Evolutionary conservation across 202 grass and related monocot species (phyloP).

Genomic region (Setaria viridis): DNA sequence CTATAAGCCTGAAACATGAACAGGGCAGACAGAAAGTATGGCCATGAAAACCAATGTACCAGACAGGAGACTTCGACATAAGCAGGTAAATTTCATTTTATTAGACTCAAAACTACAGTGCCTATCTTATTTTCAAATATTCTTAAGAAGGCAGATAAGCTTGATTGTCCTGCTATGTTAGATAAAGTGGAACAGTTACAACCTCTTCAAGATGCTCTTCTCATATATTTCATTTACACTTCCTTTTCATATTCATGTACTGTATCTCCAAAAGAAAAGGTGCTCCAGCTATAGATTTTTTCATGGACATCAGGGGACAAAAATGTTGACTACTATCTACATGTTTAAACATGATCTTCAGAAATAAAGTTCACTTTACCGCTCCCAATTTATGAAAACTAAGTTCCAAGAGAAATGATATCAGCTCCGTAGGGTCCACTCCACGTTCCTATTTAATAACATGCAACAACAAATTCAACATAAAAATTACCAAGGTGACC

Average conservation of each 20-base stretch:
- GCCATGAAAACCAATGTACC: neutral
- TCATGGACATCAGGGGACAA: neutral
- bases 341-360: constrained; percentile 29
- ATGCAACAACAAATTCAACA: constrained; percentile 37
- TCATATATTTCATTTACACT: constrained; percentile 10
- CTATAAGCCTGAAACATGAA: constrained; percentile 82
- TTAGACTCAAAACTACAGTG: neutral
- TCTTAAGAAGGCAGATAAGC: constrained; percentile 16
- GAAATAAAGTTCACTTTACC: constrained; percentile 55
- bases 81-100: constrained; percentile 12
- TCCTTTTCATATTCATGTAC: constrained; percentile 33
- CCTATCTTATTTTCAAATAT: constrained; percentile 31
- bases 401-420: constrained; percentile 97
- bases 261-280: neutral
- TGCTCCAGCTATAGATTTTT: neutral
- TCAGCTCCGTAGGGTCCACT: constrained; percentile 85
- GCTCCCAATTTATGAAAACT: constrained; percentile 84
- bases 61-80: constrained; percentile 13
- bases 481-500: constrained; percentile 29
- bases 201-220: neutral
- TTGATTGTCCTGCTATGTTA: constrained; percentile 7
- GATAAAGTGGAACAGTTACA: constrained; percentile 23
- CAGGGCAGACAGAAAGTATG: neutral
- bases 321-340: neutral
- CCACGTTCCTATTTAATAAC: constrained; percentile 74